phyloP scores from a whole-genome alignment of 1,284 basidiomycete genomes.

The Somion occarium region DNA sequence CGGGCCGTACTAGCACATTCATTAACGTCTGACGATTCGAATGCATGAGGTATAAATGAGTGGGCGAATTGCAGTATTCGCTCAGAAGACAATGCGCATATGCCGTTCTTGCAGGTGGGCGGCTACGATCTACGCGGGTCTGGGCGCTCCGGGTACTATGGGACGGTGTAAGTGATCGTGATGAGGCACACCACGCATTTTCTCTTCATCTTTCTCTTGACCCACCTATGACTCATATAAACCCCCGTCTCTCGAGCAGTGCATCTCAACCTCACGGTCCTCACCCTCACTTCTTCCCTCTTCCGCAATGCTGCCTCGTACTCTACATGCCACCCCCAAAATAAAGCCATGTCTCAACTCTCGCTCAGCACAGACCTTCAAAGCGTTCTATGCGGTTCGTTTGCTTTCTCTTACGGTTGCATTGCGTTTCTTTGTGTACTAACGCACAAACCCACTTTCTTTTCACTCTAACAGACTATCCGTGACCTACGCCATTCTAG shows the following conservation, averaged over 20 bases:
- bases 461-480: constrained; percentile 38
- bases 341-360: constrained; percentile 13
- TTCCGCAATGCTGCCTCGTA: constrained; percentile 4
- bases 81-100: neutral
- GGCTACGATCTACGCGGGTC: neutral
- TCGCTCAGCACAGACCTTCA: constrained; percentile 37
- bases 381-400: constrained; percentile 60
- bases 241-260: constrained; percentile 7
- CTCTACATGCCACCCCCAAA: constrained; percentile 11
- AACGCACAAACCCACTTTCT: constrained; percentile 10
- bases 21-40: too few relatives aligned
- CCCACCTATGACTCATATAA: constrained; percentile 16
- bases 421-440: neutral
- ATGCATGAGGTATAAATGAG: neutral
- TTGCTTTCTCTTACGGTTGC: neutral
- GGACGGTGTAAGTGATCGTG: constrained; percentile 1
- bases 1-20: too few relatives aligned
- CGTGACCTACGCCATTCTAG: constrained; percentile 36
- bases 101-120: neutral
- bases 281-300: constrained; percentile 4
- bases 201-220: constrained; percentile 10
- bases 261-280: too few relatives aligned
- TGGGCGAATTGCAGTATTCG: constrained; percentile 6
- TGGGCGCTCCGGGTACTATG: neutral
- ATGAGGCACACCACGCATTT: constrained; percentile 4